Evolutionary conservation across 768 basidiomycete species (phyloP), one percentile per base, ranked within the genome.

Genomic region (Lactarius quietus): DNA sequence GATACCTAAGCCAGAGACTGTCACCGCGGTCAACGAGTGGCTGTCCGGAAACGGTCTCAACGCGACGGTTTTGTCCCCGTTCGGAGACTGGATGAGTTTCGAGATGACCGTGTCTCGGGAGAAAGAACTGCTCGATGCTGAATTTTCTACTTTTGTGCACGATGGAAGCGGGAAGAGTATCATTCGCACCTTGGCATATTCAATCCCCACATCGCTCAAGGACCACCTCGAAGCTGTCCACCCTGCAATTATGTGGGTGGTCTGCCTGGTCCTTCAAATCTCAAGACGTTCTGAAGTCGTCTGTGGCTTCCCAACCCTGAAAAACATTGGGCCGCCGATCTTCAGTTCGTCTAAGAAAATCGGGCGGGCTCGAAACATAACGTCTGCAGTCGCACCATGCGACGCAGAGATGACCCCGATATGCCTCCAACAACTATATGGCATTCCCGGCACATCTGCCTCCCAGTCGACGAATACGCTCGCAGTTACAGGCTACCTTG

Each of bases 341-440:
- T 35, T 53, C 23, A 55, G 23, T 10, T 18, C 61, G 17, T 26
- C 26, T 45, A 17, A 31, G 20, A 62, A 62, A 62, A 17, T 23
- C 38, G 6, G 18, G 26, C 48, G 15, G 12, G 38, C 14, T 1
- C 1, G 38, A 38, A 38, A 38, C 38, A 5, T 33, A 17, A 23
- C 23, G 8, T 41, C 60, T 51, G 52, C 48, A 15, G 33, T 6
- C 29, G 20, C 39, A 23, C 33, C 41, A 5, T 62, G 65, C 48
- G n/a, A 31, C 7, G 18, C 3, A 4, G 5, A 14, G 0, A 43
- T 72, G 51, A 69, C 64, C 6, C 71, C 66, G 7, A 58, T 36
- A 1, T 71, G 70, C 58, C 59, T 70, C 12, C 68, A 69, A 36
- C 64, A 60, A 20, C 62, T 72, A 4, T 72, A 72, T 61, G 69